These are phyloP conservation scores for Trametes meyenii DNA, from an alignment of 768 basidiomycete species.

Conservation along the genomic window DNA sequence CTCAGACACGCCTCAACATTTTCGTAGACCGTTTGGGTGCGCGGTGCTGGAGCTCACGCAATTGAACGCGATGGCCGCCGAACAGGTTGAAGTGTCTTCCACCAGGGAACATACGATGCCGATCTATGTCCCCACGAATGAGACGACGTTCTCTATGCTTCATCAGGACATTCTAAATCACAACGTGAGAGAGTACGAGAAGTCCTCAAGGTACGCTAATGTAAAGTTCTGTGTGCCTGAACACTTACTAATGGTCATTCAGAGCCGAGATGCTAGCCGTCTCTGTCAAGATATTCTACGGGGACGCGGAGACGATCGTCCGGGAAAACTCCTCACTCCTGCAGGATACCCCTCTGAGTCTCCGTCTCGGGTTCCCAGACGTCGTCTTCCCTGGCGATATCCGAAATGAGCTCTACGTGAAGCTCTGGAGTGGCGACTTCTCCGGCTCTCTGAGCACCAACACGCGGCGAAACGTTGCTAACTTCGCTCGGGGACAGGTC, in stretches of 20 bases:
- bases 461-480: slow-evolving; percentile 59
- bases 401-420: slow-evolving; percentile 96
- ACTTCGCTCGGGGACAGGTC: slow-evolving; percentile 60
- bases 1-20: slow-evolving; percentile 48
- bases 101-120: slow-evolving; percentile 83
- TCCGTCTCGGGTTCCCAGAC: slow-evolving; percentile 92
- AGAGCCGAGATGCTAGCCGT: slow-evolving; percentile 90
- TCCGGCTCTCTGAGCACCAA: slow-evolving; percentile 50
- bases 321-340: slow-evolving; percentile 84
- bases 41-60: slow-evolving; percentile 88
- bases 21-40: slow-evolving; percentile 93
- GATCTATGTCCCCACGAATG: slow-evolving; percentile 82
- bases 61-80: slow-evolving; percentile 65
- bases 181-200: slow-evolving; percentile 79
- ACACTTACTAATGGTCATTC: slow-evolving; percentile 12
- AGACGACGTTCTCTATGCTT: slow-evolving; percentile 86
- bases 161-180: slow-evolving; percentile 92
- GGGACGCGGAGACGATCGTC: slow-evolving; percentile 73
- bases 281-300: slow-evolving; percentile 84
- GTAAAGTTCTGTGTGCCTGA: background rate
- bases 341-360: slow-evolving; percentile 77
- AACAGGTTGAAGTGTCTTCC: slow-evolving; percentile 63
- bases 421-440: slow-evolving; percentile 95
- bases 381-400: slow-evolving; percentile 91
- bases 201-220: slow-evolving; percentile 67